phyloP scores from a whole-genome alignment of 306 rosid genomes.

The Quercus suber region DNA sequence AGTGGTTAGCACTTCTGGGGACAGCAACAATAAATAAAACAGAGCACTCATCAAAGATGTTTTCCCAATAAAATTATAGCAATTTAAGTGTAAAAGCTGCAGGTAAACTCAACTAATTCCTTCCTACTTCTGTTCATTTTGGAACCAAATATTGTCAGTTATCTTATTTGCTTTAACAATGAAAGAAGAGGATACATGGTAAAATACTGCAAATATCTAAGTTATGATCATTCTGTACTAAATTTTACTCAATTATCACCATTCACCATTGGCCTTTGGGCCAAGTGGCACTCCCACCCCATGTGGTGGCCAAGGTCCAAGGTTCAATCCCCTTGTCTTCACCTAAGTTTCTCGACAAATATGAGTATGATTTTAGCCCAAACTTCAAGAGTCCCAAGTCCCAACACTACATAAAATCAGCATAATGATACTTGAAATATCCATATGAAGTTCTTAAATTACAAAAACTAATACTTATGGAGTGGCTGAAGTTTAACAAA shows the following conservation, averaged over 20 bases:
- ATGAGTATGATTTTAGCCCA: neutral
- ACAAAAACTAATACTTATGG: neutral
- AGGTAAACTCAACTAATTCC: neutral
- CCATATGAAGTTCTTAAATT: neutral
- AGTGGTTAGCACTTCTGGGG: neutral
- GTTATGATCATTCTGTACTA: neutral
- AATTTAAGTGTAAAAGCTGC: neutral
- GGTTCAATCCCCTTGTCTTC: too few relatives aligned
- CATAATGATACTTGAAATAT: neutral
- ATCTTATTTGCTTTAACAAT: neutral
- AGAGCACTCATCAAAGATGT: constrained; percentile 1
- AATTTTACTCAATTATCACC: neutral
- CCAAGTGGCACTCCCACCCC: too few relatives aligned
- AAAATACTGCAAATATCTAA: neutral
- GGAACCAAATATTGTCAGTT: neutral
- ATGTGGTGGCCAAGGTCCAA: too few relatives aligned
- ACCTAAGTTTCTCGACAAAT: neutral
- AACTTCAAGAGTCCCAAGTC: neutral
- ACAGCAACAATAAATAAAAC: constrained; percentile 2
- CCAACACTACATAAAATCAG: neutral
- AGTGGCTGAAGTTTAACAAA: neutral
- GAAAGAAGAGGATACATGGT: neutral
- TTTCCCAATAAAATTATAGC: neutral
- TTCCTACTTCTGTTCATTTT: neutral
- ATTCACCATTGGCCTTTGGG: too few relatives aligned